Evolutionary conservation across 768 basidiomycete species (phyloP).

Genomic region (Xerocomellus intermedius): DNA sequence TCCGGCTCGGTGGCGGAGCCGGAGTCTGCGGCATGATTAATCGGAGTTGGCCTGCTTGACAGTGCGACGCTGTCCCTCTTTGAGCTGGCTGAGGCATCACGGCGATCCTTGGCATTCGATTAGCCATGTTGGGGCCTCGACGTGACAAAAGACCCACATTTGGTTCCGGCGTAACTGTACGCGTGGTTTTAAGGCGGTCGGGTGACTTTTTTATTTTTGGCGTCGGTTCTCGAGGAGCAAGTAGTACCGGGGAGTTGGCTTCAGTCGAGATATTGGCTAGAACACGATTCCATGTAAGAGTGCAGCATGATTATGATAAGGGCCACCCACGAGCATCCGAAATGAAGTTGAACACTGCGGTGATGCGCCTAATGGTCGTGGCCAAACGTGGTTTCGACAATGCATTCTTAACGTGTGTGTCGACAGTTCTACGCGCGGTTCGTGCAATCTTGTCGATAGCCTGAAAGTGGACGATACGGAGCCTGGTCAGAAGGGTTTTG

Average conservation of each 20-base stretch:
- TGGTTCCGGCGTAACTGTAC: slow-evolving; percentile 5
- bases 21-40: slow-evolving; percentile 11
- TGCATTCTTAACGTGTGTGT: slow-evolving; percentile 71
- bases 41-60: slow-evolving; percentile 11
- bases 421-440: slow-evolving; percentile 63
- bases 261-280: slow-evolving; percentile 53
- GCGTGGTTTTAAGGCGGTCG: slow-evolving; percentile 8
- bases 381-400: slow-evolving; percentile 67
- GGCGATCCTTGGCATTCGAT: slow-evolving; percentile 18
- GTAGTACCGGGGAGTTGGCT: slow-evolving; percentile 45
- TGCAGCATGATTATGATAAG: slow-evolving; percentile 5
- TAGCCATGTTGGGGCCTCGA: slow-evolving; percentile 4
- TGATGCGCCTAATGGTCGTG: slow-evolving; percentile 66
- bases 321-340: slow-evolving; percentile 59
- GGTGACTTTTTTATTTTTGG: slow-evolving; percentile 12
- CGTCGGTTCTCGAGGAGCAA: slow-evolving; percentile 16
- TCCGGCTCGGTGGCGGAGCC: slow-evolving; percentile 33
- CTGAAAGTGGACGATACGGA: slow-evolving; percentile 35
- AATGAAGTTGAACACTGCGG: slow-evolving; percentile 67
- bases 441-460: slow-evolving; percentile 68
- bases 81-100: background rate
- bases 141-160: slow-evolving; percentile 19
- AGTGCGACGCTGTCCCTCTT: slow-evolving; percentile 1
- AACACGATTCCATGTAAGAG: slow-evolving; percentile 14
- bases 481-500: slow-evolving; percentile 3